Conservation (phyloP, 495 filamentous ascomycete genomes). For the Pyrenopolyporus hunteri region DNA sequence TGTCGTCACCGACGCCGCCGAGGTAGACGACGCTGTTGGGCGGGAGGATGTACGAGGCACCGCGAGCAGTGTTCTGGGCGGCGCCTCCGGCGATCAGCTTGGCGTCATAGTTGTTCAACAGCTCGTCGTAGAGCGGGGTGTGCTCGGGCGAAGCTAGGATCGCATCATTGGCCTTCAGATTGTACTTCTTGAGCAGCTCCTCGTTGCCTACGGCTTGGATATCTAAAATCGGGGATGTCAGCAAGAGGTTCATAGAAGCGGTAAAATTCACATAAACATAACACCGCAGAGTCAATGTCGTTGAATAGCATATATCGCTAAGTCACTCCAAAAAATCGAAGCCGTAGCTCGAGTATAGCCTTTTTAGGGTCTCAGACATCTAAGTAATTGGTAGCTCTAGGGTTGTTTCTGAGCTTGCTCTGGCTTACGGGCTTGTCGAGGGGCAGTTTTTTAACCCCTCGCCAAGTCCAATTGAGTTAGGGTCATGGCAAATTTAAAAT, state of each 20-base stretch:
- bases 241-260: background rate
- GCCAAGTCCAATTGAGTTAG: slow-evolving; percentile 18
- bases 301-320: background rate
- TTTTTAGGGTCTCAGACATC: background rate
- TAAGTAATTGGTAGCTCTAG: background rate
- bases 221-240: slow-evolving; percentile 58
- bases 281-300: background rate
- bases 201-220: slow-evolving; percentile 87
- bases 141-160: slow-evolving; percentile 96
- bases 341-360: background rate
- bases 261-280: background rate
- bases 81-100: slow-evolving; percentile 96
- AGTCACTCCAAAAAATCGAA: background rate
- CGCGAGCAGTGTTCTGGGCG: slow-evolving; percentile 96
- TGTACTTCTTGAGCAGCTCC: slow-evolving; percentile 87
- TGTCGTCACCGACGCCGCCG: slow-evolving; percentile 90
- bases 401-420: background rate
- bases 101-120: slow-evolving; percentile 82
- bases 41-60: slow-evolving; percentile 94
- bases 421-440: background rate
- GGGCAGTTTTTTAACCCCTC: background rate
- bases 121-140: slow-evolving; percentile 86
- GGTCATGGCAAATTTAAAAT: background rate
- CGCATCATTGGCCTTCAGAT: slow-evolving; percentile 92
- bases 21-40: slow-evolving; percentile 87